Base-by-base conservation (phyloP, 129 eudicot genomes). In the Helianthus tuberosus region DNA sequence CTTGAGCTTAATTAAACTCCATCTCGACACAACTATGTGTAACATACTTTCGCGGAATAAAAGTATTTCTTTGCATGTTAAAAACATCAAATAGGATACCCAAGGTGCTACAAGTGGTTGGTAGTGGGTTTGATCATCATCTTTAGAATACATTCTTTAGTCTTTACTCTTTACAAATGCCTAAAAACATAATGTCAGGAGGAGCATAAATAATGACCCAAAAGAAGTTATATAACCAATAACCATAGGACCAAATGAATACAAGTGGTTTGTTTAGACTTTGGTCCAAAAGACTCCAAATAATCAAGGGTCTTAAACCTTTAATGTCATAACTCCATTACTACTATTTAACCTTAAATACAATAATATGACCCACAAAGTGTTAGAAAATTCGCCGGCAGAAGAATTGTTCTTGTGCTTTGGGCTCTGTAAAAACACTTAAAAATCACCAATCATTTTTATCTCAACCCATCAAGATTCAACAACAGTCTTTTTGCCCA, bases 391-490 rank as follows among this genome's bases (percentile, higher is more conserved):
- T 16, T 61, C 38, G 79, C 66, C 75, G 58, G 71, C 75, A 48
- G 66, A 79, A 48, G 66, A 79, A 73, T 66, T 80, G 75, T 80
- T 80, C 48, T 74, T 52, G 84, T 68, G 66, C 66, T 67, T 68
- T 74, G 84, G 76, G 64, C 76, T 62, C 20, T 58, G 80, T 68
- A 62, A 68, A 80, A 66, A 57, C 67, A 64, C 63, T 25, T 6
- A 71, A 39, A 77, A 69, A 8, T 17, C 74, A 66, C 55, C 79
- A 72, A 3, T 57, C 49, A 57, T 79, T 66, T 49, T 20, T 53
- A 52, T 44, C 12, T 38, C 55, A 48, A 48, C 12, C 60, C 60
- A 38, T 6, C 65, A 27, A 48, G 10, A 66, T 23, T 38, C 64
- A n/a, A 43, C 2, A 43, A 20, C 69, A 44, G 48, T 63, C 70